Conservation (phyloP, 768 basidiomycete species). For the Chlorophyllum brunneum region DNA sequence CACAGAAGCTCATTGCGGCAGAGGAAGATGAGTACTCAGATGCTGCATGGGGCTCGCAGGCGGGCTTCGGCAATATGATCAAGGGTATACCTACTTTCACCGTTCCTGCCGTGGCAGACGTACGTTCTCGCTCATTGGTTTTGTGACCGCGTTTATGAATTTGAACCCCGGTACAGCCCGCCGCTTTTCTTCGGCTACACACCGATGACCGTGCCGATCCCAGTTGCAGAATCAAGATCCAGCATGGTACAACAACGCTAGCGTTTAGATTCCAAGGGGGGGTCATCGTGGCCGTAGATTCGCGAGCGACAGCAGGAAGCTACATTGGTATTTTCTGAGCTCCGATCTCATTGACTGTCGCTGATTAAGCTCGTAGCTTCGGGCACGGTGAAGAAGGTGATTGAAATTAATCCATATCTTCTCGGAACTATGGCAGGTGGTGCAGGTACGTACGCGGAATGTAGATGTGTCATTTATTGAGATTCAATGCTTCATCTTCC, state of each 20-base stretch:
- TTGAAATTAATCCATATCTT: constrained; percentile 98
- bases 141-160: neutral
- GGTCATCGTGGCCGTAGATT: constrained; percentile 99
- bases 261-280: constrained; percentile 97
- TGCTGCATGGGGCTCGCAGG: constrained; percentile 77
- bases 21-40: constrained; percentile 66
- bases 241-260: constrained; percentile 97
- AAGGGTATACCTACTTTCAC: constrained; percentile 71
- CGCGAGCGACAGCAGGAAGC: constrained; percentile 93
- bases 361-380: constrained; percentile 54
- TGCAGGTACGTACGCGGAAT: constrained; percentile 59
- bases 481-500: neutral
- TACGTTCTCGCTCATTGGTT: constrained; percentile 33
- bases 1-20: constrained; percentile 38
- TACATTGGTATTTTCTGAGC: constrained; percentile 74
- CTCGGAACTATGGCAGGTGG: constrained; percentile 99
- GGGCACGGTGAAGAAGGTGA: constrained; percentile 98
- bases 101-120: constrained; percentile 73
- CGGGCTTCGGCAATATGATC: constrained; percentile 74
- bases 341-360: neutral
- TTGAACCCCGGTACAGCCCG: constrained; percentile 51
- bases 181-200: constrained; percentile 86
- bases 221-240: constrained; percentile 93
- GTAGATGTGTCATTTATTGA: neutral
- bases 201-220: constrained; percentile 96